Evolutionary conservation across 179 eudicot species (phyloP).

Genomic region (Vitellaria paradoxa): DNA sequence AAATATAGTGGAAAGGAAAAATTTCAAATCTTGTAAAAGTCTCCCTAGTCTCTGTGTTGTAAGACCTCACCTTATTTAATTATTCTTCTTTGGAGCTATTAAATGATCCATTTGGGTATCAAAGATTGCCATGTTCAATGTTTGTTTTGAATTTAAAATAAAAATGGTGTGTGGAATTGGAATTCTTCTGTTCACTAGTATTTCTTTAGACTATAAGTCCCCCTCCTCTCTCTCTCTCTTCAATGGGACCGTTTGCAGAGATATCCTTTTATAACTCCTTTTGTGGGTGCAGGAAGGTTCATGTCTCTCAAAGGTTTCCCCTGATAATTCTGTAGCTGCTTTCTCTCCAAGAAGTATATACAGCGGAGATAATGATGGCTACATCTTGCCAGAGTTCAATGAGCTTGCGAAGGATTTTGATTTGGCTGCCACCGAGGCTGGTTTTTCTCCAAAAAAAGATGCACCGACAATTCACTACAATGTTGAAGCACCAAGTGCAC

Average conservation of each 20-base stretch:
- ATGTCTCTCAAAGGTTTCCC: slow-evolving; percentile 8
- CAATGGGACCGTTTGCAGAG: too few species aligned
- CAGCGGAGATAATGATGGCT: slow-evolving; percentile 44
- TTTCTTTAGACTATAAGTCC: too few species aligned
- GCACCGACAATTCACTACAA: slow-evolving; percentile 19
- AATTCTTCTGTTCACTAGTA: not conserved
- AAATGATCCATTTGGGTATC: not conserved
- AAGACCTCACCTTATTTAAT: not conserved
- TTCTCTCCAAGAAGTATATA: slow-evolving; percentile 38
- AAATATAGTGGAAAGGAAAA: not conserved
- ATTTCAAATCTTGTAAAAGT: not conserved
- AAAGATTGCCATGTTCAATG: not conserved
- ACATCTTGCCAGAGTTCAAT: slow-evolving; percentile 59
- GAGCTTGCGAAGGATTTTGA: slow-evolving; percentile 51
- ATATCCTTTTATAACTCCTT: too few species aligned
- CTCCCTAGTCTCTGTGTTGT: not conserved
- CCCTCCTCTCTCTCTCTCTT: too few species aligned
- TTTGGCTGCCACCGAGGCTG: slow-evolving; percentile 16
- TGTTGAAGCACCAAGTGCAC: slow-evolving; percentile 22
- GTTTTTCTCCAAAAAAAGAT: slow-evolving; percentile 25
- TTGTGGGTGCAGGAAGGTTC: slow-evolving; percentile 15
- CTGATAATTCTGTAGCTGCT: slow-evolving; percentile 8
- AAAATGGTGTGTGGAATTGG: not conserved
- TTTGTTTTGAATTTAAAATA: not conserved
- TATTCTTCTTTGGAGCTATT: not conserved